A percentile compares a stretch with the other conserved stretches of the same genome.
Conservation (phyloP, 306 rosid genomes). For the Dryas alaskensis region DNA sequence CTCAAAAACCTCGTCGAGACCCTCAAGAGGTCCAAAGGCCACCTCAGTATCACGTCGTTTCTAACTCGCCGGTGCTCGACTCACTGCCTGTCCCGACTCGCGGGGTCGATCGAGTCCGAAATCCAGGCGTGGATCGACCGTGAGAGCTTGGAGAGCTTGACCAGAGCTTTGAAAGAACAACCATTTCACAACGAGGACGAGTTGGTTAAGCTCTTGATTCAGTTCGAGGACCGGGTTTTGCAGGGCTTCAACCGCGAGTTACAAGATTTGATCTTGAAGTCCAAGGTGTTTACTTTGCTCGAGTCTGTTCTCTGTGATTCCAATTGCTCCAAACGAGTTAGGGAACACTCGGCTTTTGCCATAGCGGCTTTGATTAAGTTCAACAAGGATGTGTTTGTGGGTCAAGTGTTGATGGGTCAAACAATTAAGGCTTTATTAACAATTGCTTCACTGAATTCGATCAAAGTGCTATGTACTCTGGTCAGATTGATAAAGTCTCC, state of each 20-base stretch:
- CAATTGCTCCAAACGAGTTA: conserved; percentile 31
- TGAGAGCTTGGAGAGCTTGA: conserved; percentile 45
- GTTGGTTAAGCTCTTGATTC: conserved; percentile 40
- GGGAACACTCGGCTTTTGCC: conserved; percentile 51
- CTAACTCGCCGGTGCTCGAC: conserved; percentile 57
- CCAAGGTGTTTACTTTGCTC: conserved; percentile 48
- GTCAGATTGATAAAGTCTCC: conserved; percentile 73
- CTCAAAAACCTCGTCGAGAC: conserved; percentile 56
- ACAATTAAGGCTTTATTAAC: conserved; percentile 43
- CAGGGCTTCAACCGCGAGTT: conserved; percentile 68
- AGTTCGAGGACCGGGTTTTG: conserved; percentile 52
- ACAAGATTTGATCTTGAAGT: conserved; percentile 61
- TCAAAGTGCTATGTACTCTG: conserved; percentile 51
- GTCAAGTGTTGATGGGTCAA: conserved; percentile 65
- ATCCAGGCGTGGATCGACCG: conserved; percentile 92
- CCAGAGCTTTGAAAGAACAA: conserved; percentile 27
- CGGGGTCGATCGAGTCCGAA: conserved; percentile 62
- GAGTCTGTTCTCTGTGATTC: conserved; percentile 47
- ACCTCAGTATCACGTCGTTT: conserved; percentile 45
- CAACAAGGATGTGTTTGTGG: conserved; percentile 92
- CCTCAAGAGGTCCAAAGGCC: conserved; percentile 27
- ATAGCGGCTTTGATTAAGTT: conserved; percentile 54
- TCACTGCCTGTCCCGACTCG: conserved; percentile 63
- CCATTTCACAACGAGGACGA: conserved; percentile 23
- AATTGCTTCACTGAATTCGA: conserved; percentile 46